phyloP scores from a whole-genome alignment of 495 filamentous ascomycete genomes.

The Astrocystis sublimbata region DNA sequence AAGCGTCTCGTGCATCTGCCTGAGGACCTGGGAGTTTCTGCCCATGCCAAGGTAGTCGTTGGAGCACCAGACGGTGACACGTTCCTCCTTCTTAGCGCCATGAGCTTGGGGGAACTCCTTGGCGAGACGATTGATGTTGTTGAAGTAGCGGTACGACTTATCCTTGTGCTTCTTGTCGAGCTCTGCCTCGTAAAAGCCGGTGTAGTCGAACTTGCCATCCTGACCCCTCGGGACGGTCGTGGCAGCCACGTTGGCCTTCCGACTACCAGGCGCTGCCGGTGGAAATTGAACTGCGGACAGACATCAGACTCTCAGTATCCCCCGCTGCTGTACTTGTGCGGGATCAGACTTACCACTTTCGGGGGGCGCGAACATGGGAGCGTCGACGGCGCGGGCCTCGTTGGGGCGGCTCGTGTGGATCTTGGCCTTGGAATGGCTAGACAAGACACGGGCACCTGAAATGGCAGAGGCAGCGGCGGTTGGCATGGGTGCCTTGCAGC shows the following conservation, averaged over 20 bases:
- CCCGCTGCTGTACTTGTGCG: not conserved
- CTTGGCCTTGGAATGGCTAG: conserved; percentile 59
- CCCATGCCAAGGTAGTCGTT: conserved; percentile 99
- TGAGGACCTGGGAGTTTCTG: conserved; percentile 80
- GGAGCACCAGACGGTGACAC: conserved; percentile 98
- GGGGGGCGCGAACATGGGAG: conserved; percentile 55
- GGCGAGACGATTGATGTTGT: conserved; percentile 98
- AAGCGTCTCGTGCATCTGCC: conserved; percentile 90
- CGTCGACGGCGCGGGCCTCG: conserved; percentile 70
- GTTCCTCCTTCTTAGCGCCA: conserved; percentile 78
- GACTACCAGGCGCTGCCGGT: conserved; percentile 37
- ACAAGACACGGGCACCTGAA: conserved; percentile 46
- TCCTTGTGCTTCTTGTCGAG: conserved; percentile 99
- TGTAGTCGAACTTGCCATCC: conserved; percentile 75
- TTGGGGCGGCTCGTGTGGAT: conserved; percentile 77
- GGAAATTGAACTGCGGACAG: conserved; percentile 40
- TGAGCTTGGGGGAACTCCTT: conserved; percentile 96
- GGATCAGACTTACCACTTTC: conserved; percentile 55
- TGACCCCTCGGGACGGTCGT: conserved; percentile 20
- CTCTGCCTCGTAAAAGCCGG: conserved; percentile 83
- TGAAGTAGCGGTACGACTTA: conserved; percentile 99
- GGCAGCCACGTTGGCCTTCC: conserved; percentile 33
- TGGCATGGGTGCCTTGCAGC: conserved; percentile 24
- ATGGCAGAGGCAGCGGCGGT: conserved; percentile 39
- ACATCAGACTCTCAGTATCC: conserved; percentile 24